A percentile compares a stretch with the other conserved stretches of the same genome.
phyloP scores from a whole-genome alignment of 148 eudicot species.

The Vaccinium vitisidaea region DNA sequence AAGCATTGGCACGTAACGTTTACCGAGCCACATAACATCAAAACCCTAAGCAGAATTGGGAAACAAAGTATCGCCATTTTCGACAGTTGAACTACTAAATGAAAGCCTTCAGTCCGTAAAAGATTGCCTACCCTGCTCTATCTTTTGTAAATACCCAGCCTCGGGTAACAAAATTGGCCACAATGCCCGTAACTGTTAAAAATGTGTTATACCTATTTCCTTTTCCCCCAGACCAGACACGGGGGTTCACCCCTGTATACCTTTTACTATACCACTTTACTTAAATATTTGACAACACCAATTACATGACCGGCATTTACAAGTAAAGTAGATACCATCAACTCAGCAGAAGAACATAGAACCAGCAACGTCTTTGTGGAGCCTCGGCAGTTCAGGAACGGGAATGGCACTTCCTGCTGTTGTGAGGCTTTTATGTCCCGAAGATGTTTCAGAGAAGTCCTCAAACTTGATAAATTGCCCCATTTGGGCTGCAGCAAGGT shows the following conservation, averaged over 20 bases:
- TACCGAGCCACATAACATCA: not conserved
- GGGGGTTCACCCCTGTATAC: not conserved
- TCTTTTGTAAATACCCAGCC: not conserved
- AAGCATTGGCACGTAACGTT: not conserved
- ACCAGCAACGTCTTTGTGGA: constrained; percentile 52
- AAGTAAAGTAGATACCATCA: not conserved
- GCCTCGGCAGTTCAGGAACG: constrained; percentile 57
- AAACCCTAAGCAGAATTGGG: not conserved
- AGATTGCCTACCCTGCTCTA: not conserved
- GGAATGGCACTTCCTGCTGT: constrained; percentile 36
- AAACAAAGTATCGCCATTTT: not conserved
- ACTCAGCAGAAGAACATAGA: constrained; percentile 85
- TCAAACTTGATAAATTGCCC: constrained; percentile 59
- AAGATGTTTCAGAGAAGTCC: constrained; percentile 40
- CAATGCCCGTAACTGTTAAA: not conserved
- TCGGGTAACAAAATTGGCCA: constrained; percentile 2
- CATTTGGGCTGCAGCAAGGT: constrained; percentile 77
- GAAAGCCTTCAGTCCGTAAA: not conserved
- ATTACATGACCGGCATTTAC: not conserved
- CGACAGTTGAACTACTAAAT: not conserved
- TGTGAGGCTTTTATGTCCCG: constrained; percentile 41
- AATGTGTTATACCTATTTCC: not conserved
- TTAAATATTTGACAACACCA: constrained; percentile 2
- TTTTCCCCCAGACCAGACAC: not conserved
- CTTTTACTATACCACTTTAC: constrained; percentile 9